These are phyloP conservation scores for Darksidea phi DNA, from an alignment of 495 filamentous ascomycete species.

Conservation along the genomic window DNA sequence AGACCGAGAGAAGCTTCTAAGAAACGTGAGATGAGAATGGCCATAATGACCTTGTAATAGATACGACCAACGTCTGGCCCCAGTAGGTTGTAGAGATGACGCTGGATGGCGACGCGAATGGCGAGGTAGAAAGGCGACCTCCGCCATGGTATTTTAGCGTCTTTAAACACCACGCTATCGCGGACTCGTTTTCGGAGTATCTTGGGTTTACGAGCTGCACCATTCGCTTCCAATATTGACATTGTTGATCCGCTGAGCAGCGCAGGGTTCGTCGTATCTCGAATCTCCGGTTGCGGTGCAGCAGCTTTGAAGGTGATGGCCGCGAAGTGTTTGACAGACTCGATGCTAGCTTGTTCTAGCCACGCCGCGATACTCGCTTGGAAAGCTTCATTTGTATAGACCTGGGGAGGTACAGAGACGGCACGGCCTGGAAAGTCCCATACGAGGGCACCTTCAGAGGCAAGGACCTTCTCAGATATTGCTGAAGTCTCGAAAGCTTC, in stretches of 20 bases:
- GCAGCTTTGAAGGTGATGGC: constrained; percentile 54
- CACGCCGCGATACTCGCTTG: constrained; percentile 53
- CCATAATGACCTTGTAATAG: constrained; percentile 60
- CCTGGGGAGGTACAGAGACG: constrained; percentile 41
- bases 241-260: constrained; percentile 58
- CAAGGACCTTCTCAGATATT: constrained; percentile 48
- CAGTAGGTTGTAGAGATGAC: constrained; percentile 48
- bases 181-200: constrained; percentile 56
- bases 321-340: constrained; percentile 54
- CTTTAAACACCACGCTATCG: constrained; percentile 52
- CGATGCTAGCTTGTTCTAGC: constrained; percentile 58
- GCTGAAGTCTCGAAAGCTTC: constrained; percentile 61
- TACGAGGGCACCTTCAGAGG: constrained; percentile 45
- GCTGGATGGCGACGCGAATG: constrained; percentile 54
- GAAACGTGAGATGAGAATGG: constrained; percentile 47
- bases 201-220: constrained; percentile 39
- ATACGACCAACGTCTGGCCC: constrained; percentile 51
- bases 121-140: constrained; percentile 59
- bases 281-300: constrained; percentile 48
- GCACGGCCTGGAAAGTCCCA: constrained; percentile 52
- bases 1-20: constrained; percentile 43
- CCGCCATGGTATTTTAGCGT: constrained; percentile 56
- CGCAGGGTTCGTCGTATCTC: constrained; percentile 56
- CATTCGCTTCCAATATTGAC: constrained; percentile 55
- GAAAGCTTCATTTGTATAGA: constrained; percentile 49